A percentile compares a stretch with the other conserved stretches of the same genome.
These are phyloP conservation scores for Boletus reticuloceps DNA, from an alignment of 768 basidiomycete species.

Conservation along the genomic window DNA sequence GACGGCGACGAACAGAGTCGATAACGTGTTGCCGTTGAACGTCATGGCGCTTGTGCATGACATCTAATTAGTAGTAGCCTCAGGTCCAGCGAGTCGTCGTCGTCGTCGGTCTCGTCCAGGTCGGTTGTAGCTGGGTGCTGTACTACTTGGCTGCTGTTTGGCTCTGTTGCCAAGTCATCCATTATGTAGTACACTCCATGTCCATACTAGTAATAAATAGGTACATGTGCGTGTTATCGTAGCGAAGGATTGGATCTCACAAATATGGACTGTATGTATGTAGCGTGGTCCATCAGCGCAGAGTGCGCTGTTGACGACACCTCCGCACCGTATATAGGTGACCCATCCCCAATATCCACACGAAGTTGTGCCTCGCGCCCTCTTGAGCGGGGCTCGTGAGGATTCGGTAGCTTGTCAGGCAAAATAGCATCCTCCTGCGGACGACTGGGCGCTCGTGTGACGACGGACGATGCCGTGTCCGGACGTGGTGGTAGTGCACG, in stretches of 20 bases:
- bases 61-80: slow-evolving; percentile 36
- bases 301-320: slow-evolving; percentile 28
- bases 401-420: background rate
- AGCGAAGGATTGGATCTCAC: slow-evolving; percentile 3
- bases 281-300: slow-evolving; percentile 30
- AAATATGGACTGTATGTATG: slow-evolving; percentile 22
- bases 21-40: slow-evolving; percentile 71
- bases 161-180: slow-evolving; percentile 20
- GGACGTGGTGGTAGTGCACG: slow-evolving; percentile 33
- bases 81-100: slow-evolving; percentile 8
- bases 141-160: slow-evolving; percentile 20
- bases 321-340: slow-evolving; percentile 8
- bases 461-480: background rate
- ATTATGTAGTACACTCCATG: background rate
- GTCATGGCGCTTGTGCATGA: slow-evolving; percentile 63
- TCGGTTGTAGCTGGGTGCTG: background rate
- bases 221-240: slow-evolving; percentile 8
- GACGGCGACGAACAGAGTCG: slow-evolving; percentile 49
- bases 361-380: background rate
- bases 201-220: background rate
- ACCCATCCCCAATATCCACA: slow-evolving; percentile 17
- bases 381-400: background rate
- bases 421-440: background rate
- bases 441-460: background rate
- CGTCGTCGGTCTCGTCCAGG: slow-evolving; percentile 1